Base-by-base conservation (phyloP, 768 basidiomycete species). In the Amanita muscaria region DNA sequence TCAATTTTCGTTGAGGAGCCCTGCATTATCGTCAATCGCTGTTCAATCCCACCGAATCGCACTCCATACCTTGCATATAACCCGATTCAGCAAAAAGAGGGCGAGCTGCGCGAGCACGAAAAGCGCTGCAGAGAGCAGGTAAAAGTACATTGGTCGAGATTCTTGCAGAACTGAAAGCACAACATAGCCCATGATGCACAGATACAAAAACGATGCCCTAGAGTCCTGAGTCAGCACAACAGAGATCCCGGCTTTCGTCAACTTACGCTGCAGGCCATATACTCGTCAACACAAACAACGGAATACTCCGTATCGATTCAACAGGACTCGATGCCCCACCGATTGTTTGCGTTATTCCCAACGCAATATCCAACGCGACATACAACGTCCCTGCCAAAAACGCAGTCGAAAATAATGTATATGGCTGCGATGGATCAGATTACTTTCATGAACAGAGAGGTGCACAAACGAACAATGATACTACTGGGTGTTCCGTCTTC, bases 401-500 rank as follows among this genome's bases (percentile, higher is more conserved):
- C 10, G 74, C 66, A 21, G 75, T 4, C 0, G 70, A 52, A 52
- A 88, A 58, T 41, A 80, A 64, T 48, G 63, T 66, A 52, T 82
- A 76, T 2, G 88, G 88, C 85, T 88, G 51, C 46, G 15, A 8
- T 14, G 29, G 18, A 24, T 47, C 12, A 43, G 14, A 39, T 31
- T 6, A 44, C 15, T 24, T 16, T 11, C 38, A 8, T 10, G 18
- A 24, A 23, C 15, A 45, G 44, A 16, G 11, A 19, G 27, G 2
- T 35, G 31, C 27, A n/a, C 15, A 27, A 37, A 74, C 74, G 53
- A 43, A 87, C 84, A 43, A 84, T 64, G 38, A 87, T 49, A 47
- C 81, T 76, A 52, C 76, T 76, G 25, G 80, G 65, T 0, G 88
- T 88, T 5, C 91, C 94, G 56, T 88, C 94, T 59, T 97, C 94